phyloP scores from a whole-genome alignment of 306 rosid species.

The Geum urbanum region DNA sequence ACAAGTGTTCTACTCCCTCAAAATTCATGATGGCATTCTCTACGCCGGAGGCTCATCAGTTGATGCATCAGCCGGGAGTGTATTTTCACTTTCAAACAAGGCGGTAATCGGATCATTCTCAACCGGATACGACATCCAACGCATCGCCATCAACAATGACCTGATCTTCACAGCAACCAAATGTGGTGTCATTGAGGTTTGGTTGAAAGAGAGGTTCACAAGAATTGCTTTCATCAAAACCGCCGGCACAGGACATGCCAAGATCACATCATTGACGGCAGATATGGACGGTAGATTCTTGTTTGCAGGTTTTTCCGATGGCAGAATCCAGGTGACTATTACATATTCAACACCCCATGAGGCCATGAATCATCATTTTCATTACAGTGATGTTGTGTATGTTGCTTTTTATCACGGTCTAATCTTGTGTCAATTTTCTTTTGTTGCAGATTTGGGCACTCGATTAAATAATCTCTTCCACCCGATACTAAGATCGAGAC shows the following conservation, averaged over 20 bases:
- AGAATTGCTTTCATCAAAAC: constrained; percentile 61
- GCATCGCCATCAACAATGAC: constrained; percentile 60
- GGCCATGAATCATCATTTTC: background rate
- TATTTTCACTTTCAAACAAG: constrained; percentile 61
- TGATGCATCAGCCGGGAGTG: constrained; percentile 63
- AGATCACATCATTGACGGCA: constrained; percentile 61
- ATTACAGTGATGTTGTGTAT: background rate
- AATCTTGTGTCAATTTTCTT: too few species aligned
- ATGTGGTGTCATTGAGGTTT: constrained; percentile 71
- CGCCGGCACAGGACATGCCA: constrained; percentile 57
- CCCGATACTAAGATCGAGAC: background rate
- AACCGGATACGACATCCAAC: constrained; percentile 65
- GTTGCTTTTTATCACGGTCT: background rate
- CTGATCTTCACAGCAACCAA: constrained; percentile 70
- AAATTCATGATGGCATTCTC: constrained; percentile 57
- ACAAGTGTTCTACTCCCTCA: constrained; percentile 66
- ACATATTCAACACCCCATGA: background rate
- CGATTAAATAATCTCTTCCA: constrained; percentile 26
- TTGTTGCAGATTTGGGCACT: constrained; percentile 70
- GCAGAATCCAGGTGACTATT: constrained; percentile 68
- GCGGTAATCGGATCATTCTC: constrained; percentile 61
- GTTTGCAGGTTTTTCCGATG: constrained; percentile 72
- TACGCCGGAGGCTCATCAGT: constrained; percentile 70
- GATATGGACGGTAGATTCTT: constrained; percentile 59
- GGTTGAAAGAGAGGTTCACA: constrained; percentile 59